These are phyloP conservation scores for Umbilicus rupestris DNA, from an alignment of 164 flowering plant species.

Conservation along the genomic window DNA sequence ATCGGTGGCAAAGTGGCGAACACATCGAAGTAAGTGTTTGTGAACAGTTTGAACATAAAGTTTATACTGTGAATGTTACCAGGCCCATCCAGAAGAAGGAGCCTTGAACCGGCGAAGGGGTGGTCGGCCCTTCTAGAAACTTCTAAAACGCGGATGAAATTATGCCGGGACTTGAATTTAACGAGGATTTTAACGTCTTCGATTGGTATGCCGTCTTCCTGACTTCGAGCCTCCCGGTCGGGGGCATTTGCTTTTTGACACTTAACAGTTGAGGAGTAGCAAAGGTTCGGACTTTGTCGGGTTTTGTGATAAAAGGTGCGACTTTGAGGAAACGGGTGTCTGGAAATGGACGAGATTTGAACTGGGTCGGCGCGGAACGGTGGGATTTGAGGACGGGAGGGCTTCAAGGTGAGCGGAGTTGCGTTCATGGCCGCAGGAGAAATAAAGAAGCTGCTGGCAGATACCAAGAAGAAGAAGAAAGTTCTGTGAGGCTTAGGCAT, in stretches of 20 bases:
- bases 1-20: constrained; percentile 76
- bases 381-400: constrained; percentile 12
- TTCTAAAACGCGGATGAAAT: constrained; percentile 70
- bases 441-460: not conserved
- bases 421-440: constrained; percentile 11
- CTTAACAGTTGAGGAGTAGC: not conserved
- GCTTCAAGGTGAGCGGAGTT: constrained; percentile 3
- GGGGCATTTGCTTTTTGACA: too few species aligned
- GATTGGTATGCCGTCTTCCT: constrained; percentile 51
- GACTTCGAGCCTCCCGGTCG: constrained; percentile 12
- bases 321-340: constrained; percentile 7
- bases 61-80: constrained; percentile 91
- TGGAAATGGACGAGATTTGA: constrained; percentile 12
- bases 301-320: not conserved
- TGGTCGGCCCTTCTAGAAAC: constrained; percentile 70
- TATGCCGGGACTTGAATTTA: constrained; percentile 65
- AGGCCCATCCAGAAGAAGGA: constrained; percentile 77
- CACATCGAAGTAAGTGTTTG: constrained; percentile 71
- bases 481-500: too few species aligned
- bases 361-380: constrained; percentile 10
- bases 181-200: constrained; percentile 49
- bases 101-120: constrained; percentile 75
- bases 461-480: too few species aligned
- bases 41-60: constrained; percentile 38
- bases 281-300: constrained; percentile 1